These are phyloP conservation scores for Allium cepa DNA, from an alignment of 106 monocot genomes.

Conservation along the genomic window DNA sequence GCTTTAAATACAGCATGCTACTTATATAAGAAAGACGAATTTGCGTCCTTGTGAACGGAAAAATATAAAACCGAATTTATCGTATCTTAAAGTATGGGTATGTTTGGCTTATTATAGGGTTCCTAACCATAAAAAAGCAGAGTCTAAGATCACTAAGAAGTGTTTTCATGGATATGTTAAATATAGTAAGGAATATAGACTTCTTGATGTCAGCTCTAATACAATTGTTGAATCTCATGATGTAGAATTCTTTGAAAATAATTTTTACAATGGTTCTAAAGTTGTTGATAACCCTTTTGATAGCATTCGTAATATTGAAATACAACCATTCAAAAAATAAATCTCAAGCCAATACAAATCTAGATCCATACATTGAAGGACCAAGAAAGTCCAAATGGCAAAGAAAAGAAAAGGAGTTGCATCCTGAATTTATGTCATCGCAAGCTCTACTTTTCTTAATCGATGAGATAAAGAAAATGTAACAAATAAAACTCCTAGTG, in stretches of 20 bases:
- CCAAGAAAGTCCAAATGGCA: not conserved
- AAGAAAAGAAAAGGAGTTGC: not conserved
- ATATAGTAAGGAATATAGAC: not conserved
- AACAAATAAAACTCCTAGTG: no score
- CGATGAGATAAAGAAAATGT: no score
- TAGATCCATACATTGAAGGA: not conserved
- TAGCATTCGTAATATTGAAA: no score
- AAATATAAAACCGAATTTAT: not conserved
- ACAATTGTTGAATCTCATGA: not conserved
- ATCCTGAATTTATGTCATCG: not conserved
- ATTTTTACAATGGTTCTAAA: not conserved
- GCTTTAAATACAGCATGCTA: no score
- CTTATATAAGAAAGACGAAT: not conserved
- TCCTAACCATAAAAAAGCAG: not conserved
- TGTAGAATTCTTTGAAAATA: not conserved
- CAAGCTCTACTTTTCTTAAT: not conserved
- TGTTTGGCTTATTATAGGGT: constrained; percentile 6
- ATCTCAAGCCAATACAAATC: no score
- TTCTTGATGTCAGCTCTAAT: not conserved
- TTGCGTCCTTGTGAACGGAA: constrained; percentile 1
- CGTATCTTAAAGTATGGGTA: constrained; percentile 2
- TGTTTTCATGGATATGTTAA: constrained; percentile 1
- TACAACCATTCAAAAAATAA: no score
- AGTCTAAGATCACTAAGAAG: not conserved
- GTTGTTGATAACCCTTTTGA: not conserved